phyloP scores from a whole-genome alignment of 2,329 filamentous ascomycete species.

The Ophiognomonia clavigignenti-juglandacearum region DNA sequence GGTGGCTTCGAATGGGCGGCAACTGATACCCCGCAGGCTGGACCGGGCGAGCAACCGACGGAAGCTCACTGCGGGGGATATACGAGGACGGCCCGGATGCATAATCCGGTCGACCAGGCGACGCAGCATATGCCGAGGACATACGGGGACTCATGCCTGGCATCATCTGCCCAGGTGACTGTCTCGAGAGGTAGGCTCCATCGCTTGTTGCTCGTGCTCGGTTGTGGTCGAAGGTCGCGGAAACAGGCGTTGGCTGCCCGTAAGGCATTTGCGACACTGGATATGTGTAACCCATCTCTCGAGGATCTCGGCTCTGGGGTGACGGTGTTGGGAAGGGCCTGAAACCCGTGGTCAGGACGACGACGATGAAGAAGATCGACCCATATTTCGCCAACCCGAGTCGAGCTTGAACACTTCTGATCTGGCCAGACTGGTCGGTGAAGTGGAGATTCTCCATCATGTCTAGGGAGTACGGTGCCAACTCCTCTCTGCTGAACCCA shows the following conservation, averaged over 20 bases:
- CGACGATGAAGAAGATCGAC: slow-evolving; percentile 58
- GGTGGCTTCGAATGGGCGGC: slow-evolving; percentile 41
- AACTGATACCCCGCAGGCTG: slow-evolving; percentile 37
- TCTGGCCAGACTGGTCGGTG: slow-evolving; percentile 44
- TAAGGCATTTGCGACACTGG: slow-evolving; percentile 33
- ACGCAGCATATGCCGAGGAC: slow-evolving; percentile 40
- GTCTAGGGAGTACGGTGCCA: slow-evolving; percentile 47
- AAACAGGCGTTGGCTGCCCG: slow-evolving; percentile 40
- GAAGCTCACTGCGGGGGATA: slow-evolving; percentile 48
- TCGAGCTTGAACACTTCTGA: slow-evolving; percentile 43
- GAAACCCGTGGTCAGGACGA: slow-evolving; percentile 36
- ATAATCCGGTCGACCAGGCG: slow-evolving; percentile 41
- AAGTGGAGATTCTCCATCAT: slow-evolving; percentile 54
- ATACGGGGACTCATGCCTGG: slow-evolving; percentile 37
- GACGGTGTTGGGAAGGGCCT: slow-evolving; percentile 39
- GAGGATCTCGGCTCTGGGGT: slow-evolving; percentile 35
- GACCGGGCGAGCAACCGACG: slow-evolving; percentile 27
- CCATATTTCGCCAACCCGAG: slow-evolving; percentile 56
- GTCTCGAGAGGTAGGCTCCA: slow-evolving; percentile 21
- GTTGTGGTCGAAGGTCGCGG: slow-evolving; percentile 42
- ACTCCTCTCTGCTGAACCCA: slow-evolving; percentile 48
- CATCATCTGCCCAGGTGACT: slow-evolving; percentile 25
- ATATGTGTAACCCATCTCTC: slow-evolving; percentile 39
- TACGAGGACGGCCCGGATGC: slow-evolving; percentile 39
- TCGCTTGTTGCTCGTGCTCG: slow-evolving; percentile 34